Conservation (phyloP, 2,329 filamentous ascomycete genomes). For the Setomelanomma holmii region DNA sequence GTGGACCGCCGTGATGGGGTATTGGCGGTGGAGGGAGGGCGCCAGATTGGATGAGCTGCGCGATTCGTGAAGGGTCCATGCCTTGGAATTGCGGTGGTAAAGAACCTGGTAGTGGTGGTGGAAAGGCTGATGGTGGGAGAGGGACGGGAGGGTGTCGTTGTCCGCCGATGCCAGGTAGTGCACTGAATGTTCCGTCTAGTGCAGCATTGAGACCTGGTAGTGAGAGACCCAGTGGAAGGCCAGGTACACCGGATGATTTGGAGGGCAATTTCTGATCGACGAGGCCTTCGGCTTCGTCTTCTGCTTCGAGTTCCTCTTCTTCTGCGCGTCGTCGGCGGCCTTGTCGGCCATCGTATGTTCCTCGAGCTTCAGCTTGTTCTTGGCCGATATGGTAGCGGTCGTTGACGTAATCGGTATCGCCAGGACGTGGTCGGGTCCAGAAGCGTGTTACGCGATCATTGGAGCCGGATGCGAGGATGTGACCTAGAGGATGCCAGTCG, state of each 20-base stretch:
- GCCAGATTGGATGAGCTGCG: constrained; percentile 43
- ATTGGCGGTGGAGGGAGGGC: constrained; percentile 47
- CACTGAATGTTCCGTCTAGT: constrained; percentile 54
- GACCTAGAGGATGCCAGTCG: constrained; percentile 96
- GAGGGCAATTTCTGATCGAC: constrained; percentile 86
- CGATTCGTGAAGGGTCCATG: constrained; percentile 43
- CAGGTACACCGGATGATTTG: constrained; percentile 57
- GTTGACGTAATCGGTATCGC: constrained; percentile 82
- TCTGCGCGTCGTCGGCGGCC: constrained; percentile 81
- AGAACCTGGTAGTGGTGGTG: constrained; percentile 18
- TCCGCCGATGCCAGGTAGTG: constrained; percentile 57
- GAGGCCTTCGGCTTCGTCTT: constrained; percentile 91
- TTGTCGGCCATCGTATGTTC: constrained; percentile 87
- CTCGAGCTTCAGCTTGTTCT: constrained; percentile 88
- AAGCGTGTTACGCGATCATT: constrained; percentile 97
- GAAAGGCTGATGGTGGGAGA: constrained; percentile 38
- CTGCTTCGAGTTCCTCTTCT: constrained; percentile 90
- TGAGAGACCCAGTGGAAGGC: constrained; percentile 67
- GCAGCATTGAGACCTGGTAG: constrained; percentile 42
- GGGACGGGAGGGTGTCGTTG: constrained; percentile 37
- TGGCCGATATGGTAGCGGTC: constrained; percentile 97
- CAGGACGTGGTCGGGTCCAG: constrained; percentile 90
- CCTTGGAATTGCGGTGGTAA: constrained; percentile 24
- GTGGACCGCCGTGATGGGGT: constrained; percentile 32
- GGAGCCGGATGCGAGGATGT: constrained; percentile 92